phyloP scores from a whole-genome alignment of 2,329 filamentous ascomycete species.

The Pseudomassariella vexata region DNA sequence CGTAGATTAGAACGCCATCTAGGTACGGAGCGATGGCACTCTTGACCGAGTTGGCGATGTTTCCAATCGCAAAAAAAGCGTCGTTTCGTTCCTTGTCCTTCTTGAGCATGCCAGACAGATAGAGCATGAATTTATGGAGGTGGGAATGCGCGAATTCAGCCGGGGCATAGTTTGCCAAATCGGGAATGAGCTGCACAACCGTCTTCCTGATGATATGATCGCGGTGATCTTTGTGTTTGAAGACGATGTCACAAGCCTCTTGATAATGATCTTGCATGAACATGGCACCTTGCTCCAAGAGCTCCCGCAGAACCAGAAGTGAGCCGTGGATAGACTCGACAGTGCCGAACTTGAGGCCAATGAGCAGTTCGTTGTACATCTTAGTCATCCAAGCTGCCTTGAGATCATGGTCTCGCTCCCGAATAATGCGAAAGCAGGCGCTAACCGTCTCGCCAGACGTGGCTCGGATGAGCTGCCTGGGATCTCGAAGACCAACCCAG shows the following conservation, averaged over 20 bases:
- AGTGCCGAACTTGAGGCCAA: constrained; percentile 72
- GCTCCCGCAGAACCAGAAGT: constrained; percentile 83
- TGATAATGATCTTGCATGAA: constrained; percentile 97
- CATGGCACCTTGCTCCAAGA: constrained; percentile 93
- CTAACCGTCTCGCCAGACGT: constrained; percentile 90
- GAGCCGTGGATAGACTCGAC: constrained; percentile 93
- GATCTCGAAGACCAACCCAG: constrained; percentile 88
- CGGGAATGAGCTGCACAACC: constrained; percentile 84
- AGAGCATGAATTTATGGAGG: constrained; percentile 94
- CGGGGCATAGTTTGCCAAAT: constrained; percentile 87
- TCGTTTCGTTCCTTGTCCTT: constrained; percentile 92
- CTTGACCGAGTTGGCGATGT: constrained; percentile 93
- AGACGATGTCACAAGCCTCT: constrained; percentile 87
- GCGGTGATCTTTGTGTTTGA: constrained; percentile 87
- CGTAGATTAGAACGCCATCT: constrained; percentile 88
- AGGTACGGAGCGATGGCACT: constrained; percentile 93
- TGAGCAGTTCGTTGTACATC: constrained; percentile 80
- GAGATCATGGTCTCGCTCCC: constrained; percentile 83
- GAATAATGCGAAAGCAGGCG: constrained; percentile 92
- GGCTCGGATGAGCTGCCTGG: constrained; percentile 83
- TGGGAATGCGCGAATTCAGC: constrained; percentile 83
- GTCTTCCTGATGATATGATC: constrained; percentile 84
- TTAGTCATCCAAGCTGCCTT: constrained; percentile 84
- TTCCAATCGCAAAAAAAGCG: constrained; percentile 91
- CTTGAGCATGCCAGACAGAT: constrained; percentile 88